These are phyloP conservation scores for Calonectria crousiana DNA, from an alignment of 2,329 filamentous ascomycete genomes.

Conservation along the genomic window DNA sequence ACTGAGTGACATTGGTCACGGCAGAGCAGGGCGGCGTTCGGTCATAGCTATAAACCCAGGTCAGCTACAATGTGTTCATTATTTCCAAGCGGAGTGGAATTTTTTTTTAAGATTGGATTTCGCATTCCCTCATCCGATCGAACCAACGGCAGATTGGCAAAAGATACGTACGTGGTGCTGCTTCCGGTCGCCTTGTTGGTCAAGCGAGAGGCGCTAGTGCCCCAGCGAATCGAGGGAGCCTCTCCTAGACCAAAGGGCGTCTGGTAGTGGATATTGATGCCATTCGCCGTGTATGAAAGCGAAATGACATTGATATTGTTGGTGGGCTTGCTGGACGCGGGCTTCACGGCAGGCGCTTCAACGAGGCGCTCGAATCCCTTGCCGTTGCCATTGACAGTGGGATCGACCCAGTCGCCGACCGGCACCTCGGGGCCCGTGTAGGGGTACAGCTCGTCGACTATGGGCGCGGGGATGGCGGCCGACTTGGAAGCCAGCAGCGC, in stretches of 20 bases:
- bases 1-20: not conserved
- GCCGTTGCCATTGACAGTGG: not conserved
- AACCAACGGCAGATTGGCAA: not conserved
- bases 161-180: constrained; percentile 1
- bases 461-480: not conserved
- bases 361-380: not conserved
- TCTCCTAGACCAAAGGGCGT: not conserved
- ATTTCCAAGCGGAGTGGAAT: no score
- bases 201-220: not conserved
- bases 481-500: not conserved
- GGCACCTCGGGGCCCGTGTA: not conserved
- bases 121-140: not conserved
- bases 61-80: not conserved
- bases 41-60: not conserved
- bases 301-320: not conserved
- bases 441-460: constrained; percentile 1
- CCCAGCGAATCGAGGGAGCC: not conserved
- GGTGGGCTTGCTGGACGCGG: not conserved
- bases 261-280: constrained; percentile 5
- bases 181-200: not conserved
- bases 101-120: not conserved
- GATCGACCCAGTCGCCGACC: not conserved
- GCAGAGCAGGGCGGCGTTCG: not conserved
- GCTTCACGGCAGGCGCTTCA: not conserved
- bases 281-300: not conserved